Conservation (phyloP, 805 yeast genomes). For the Candida ascalaphidarum region DNA sequence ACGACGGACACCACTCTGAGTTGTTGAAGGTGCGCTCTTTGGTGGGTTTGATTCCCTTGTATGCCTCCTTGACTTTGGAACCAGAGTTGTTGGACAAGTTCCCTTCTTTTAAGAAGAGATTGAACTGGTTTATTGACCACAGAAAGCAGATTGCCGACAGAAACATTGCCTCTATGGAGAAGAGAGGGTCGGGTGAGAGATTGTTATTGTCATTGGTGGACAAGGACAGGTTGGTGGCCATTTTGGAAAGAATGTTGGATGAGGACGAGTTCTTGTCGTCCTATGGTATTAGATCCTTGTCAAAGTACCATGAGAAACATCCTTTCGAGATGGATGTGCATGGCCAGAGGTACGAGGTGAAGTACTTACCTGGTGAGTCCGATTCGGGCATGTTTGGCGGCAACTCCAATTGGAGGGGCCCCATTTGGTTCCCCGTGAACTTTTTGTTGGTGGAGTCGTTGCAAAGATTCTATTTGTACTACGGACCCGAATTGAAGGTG, state of each 20-base stretch:
- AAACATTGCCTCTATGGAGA: slow-evolving; percentile 78
- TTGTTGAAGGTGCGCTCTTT: slow-evolving; percentile 79
- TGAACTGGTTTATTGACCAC: slow-evolving; percentile 76
- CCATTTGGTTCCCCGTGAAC: slow-evolving; percentile 93
- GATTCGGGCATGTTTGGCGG: slow-evolving; percentile 95
- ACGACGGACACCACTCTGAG: slow-evolving; percentile 61
- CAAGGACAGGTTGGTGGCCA: slow-evolving; percentile 68
- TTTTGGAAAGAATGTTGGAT: slow-evolving; percentile 74
- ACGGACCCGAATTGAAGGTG: slow-evolving; percentile 77
- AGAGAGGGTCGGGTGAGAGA: slow-evolving; percentile 77
- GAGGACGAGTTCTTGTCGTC: slow-evolving; percentile 79
- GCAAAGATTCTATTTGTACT: slow-evolving; percentile 80
- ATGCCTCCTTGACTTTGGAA: slow-evolving; percentile 82
- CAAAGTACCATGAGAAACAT: slow-evolving; percentile 75
- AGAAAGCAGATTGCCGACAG: slow-evolving; percentile 63
- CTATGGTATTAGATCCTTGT: slow-evolving; percentile 81
- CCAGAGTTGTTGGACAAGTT: slow-evolving; percentile 71
- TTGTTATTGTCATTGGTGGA: slow-evolving; percentile 71
- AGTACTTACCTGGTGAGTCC: slow-evolving; percentile 80
- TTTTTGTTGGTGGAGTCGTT: slow-evolving; percentile 79
- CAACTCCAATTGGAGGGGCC: slow-evolving; percentile 95
- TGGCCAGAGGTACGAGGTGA: slow-evolving; percentile 62
- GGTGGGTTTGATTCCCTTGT: slow-evolving; percentile 86
- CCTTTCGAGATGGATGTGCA: slow-evolving; percentile 81
- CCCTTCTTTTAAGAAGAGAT: slow-evolving; percentile 75